Evolutionary conservation across 805 yeast genomes (phyloP), one percentile per base, ranked within the genome.

Genomic region (Zygoascus bituminiphila): DNA sequence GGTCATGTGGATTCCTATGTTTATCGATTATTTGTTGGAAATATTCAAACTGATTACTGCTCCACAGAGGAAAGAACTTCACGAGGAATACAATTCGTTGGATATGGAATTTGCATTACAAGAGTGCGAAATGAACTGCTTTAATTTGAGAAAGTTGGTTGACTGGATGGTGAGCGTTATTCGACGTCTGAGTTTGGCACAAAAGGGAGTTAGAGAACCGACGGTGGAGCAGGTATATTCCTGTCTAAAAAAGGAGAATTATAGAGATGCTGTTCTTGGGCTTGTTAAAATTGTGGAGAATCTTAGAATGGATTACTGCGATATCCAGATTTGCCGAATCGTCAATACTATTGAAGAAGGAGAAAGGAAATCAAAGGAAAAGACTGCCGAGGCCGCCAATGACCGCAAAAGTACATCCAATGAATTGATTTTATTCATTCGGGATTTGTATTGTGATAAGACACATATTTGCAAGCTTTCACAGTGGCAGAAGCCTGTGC

Each of bases 51-150:
- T 19, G n/a, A 36, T 24, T 44, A 15, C 45, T 53, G 15, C 49
- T 20, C 19, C 42, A 48, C 20, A 22, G 38, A n/a, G 46, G 6
- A 19, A 42, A 26, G 33, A 15, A 9, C 21, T 41, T 12, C 15
- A 7, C 23, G 42, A 39, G 25, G 40, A 46, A 21, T 51, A 45
- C 38, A 37, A 42, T 15, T 41, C 45, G 24, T 17, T 52, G n/a
- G 57, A 54, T 43, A 24, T 46, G 36, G 57, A 54, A 33, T 52
- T 46, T 37, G 21, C 51, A 7, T 14, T 47, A 1, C 51, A 54
- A 45, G 54, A 47, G 42, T 54, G 53, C 19, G 29, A 20, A 15
- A 47, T 51, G 41, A 53, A 53, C 44, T 47, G 43, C 36, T 53
- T 47, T 35, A 39, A 43, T 29, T 39, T 44, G 14, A 21, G 8